Evolutionary conservation across 1,284 basidiomycete genomes (phyloP), one percentile per base, ranked within the genome.

Genomic region (Cutaneotrichosporon sp.): DNA sequence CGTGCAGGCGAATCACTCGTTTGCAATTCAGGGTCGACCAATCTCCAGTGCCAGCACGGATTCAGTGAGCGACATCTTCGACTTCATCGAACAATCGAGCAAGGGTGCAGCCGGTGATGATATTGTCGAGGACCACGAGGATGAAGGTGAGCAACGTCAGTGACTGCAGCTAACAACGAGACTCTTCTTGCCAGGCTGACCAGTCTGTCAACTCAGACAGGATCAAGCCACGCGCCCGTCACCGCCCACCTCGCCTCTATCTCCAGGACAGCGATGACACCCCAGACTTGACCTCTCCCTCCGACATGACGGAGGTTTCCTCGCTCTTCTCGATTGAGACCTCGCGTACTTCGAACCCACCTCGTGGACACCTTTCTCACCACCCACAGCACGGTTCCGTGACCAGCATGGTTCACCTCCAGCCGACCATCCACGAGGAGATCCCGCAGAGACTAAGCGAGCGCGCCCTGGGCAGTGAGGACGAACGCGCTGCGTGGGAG

Each of bases 11-110:
- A 24, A 41, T 11, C 22, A 8, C 24, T 41, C 24, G 11, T 41
- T 41, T 6, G 12, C 16, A 16, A 41, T 41, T 14, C 29, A 34
- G 37, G 26, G 31, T n/a, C 19, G 85, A 43, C 85, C 82, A 1
- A 77, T 88, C 42, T 89, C 88, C 60, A 25, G 17, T 2, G 44
- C 45, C 29, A 17, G 9, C 27, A 2, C 20, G 16, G 26, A 38
- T 16, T 32, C 29, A 12, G 44, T 45, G 1, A 62, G 67, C 10
- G 65, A 72, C 51, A 68, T 66, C 1, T 67, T 67, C 48, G 46
- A 59, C 38, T 50, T 65, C 38, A 46, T 59, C 20, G 34, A 46
- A 29, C 59, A 57, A 31, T 46, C 35, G 7, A 37, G 42, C 25
- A 34, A 34, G 2, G 38, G 17, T 7, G 34, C 34, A 8, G 46